Evolutionary conservation across 208 protist species (phyloP), one percentile per base, ranked within the genome.

Genomic region (Kentomonas sorsogonicus): DNA sequence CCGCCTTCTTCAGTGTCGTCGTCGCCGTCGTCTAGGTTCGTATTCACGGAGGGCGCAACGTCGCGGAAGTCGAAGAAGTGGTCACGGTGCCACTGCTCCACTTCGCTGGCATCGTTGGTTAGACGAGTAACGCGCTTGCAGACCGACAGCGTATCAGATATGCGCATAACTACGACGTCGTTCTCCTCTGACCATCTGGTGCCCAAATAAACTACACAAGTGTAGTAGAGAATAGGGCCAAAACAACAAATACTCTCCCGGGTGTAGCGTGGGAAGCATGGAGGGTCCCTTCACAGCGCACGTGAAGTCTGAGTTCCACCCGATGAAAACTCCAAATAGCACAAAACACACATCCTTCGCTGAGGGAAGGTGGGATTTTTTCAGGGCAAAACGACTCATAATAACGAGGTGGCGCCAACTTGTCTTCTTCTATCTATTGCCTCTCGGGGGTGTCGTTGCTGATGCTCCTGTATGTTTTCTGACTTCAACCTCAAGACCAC

Each of bases 71-170:
- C 59, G 0, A 64, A 39, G 59, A 87, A 90, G 62, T 82, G 40
- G 15, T 66, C 58, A 5, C 50, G 53, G 39, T 82, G 66, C 77
- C 76, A 88, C 30, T 39, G 26, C 30, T 73, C 38, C 36, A 70
- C 70, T 30, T 80, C 66, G 3, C 51, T 52, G 25, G 46, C 30
- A n/a, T 46, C 60, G 0, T 46, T 46, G 15, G 79, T 87, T 33
- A 57, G 54, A 10, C 66, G 67, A 25, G 63, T 66, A n/a, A 93
- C 82, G 1, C 86, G 74, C 53, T 93, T 93, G 69, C 86, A 93
- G 13, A 93, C 80, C 4, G 73, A 83, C 6, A 90, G 60, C 30
- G 77, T 60, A 10, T 79, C 59, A 16, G 63, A 68, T 16, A 93
- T 79, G 39, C 72, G 78, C 50, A 93, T 43, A n/a, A 93, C 69